Conservation (phyloP, 352 stramenopile genomes). For the Thalassiosira mediterranea region DNA sequence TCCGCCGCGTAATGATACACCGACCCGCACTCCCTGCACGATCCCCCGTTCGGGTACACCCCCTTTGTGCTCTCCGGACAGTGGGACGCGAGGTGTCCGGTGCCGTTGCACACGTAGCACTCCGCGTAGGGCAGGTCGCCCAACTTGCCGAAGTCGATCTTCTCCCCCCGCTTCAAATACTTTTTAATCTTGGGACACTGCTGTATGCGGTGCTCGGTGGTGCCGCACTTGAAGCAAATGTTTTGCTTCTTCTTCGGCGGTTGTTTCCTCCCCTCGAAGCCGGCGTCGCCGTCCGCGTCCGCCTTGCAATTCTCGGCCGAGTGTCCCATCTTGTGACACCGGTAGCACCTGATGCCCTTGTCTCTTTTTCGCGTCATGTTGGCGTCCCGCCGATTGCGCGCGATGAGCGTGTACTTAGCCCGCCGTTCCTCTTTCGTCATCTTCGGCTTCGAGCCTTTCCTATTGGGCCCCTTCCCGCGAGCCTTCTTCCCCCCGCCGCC, state of each 20-base stretch:
- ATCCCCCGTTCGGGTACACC: constrained; percentile 72
- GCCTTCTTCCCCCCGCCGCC: constrained; percentile 12
- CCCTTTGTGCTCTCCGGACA: constrained; percentile 72
- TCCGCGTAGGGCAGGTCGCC: constrained; percentile 66
- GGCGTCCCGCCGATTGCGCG: constrained; percentile 57
- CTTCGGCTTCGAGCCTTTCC: constrained; percentile 57
- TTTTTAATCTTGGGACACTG: constrained; percentile 60
- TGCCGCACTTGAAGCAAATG: constrained; percentile 82
- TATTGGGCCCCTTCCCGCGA: constrained; percentile 13
- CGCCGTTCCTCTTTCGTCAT: constrained; percentile 81
- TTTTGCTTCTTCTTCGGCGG: constrained; percentile 15
- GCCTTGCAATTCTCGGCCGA: constrained; percentile 58
- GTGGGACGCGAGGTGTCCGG: constrained; percentile 65
- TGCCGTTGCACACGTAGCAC: constrained; percentile 76
- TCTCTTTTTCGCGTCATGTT: constrained; percentile 23
- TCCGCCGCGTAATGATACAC: constrained; percentile 58
- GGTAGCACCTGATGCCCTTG: constrained; percentile 65
- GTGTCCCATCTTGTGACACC: constrained; percentile 72
- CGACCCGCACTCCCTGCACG: constrained; percentile 69
- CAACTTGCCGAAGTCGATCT: constrained; percentile 52
- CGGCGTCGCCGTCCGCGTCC: not conserved
- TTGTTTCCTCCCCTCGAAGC: constrained; percentile 12
- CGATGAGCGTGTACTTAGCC: constrained; percentile 75
- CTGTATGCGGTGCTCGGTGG: constrained; percentile 67
- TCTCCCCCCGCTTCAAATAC: constrained; percentile 18